Evolutionary conservation across 768 basidiomycete genomes (phyloP), one percentile per base, ranked within the genome.

Genomic region (Boletus barrowsii): DNA sequence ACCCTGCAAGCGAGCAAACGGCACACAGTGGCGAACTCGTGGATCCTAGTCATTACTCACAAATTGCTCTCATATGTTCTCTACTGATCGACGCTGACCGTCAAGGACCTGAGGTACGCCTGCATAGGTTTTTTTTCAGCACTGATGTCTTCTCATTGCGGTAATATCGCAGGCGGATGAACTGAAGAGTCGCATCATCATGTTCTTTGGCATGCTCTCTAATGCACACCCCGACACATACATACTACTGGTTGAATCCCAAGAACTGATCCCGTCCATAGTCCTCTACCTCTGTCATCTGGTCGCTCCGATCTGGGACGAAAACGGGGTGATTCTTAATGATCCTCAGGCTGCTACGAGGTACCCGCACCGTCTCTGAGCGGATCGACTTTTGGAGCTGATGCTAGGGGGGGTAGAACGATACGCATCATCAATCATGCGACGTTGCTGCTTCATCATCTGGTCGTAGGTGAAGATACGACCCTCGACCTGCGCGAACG

Each of bases 301-400:
- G 39, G 76, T 80, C 0, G 75, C 75, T 1, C 76, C 79, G 3
- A 66, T 92, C 15, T 92, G 87, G 86, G 86, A 89, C 62, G 84
- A 85, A 35, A 79, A 80, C 40, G 76, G 79, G 45, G 61, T 61
- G 30, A 62, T 83, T 14, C 62, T 76, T 24, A 59, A 64, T 15
- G 72, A 78, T 3, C 58, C 75, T 0, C 67, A 71, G 24, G 65
- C 64, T 22, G 52, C 56, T 43, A 61, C 63, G 17, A 71, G 69
- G 69, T 70, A 22, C 6, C n/a, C 15, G 22, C 24, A 10, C 37
- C 17, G 18, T 47, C 42, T 41, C 14, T 42, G 42, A 45, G 30
- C 15, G 8, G 37, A 4, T 22, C 5, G 0, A 29, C 10, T 10
- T 49, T 10, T 40, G 33, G 17, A 4, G 51, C 61, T 57, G 18